Conservation (phyloP, 164 flowering plant genomes). For the Amborella trichopoda region DNA sequence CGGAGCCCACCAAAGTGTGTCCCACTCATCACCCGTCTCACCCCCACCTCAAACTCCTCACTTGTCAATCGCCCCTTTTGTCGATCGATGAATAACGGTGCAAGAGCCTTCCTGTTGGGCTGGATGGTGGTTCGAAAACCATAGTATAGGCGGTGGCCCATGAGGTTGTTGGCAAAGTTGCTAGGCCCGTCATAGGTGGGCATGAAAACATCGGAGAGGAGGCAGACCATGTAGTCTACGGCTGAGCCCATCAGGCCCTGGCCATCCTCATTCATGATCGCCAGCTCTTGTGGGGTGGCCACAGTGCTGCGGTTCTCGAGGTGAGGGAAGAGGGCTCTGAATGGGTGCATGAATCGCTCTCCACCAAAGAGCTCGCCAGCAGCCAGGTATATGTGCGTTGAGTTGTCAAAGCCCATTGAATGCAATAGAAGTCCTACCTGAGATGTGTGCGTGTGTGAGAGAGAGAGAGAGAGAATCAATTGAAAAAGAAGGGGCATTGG, state of each 20-base stretch:
- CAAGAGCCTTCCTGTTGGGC: slow-evolving; percentile 88
- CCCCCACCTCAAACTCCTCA: slow-evolving; percentile 73
- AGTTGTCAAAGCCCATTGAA: slow-evolving; percentile 85
- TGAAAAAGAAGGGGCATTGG: too few relatives aligned
- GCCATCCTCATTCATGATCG: slow-evolving; percentile 25
- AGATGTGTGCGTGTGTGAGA: too few relatives aligned
- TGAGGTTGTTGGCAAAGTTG: slow-evolving; percentile 92
- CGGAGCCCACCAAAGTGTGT: slow-evolving; percentile 88
- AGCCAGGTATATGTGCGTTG: slow-evolving; percentile 88
- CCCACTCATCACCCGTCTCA: slow-evolving; percentile 57
- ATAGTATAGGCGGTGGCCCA: slow-evolving; percentile 92
- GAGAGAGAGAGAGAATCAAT: too few relatives aligned
- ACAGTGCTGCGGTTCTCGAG: slow-evolving; percentile 82
- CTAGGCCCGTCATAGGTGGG: slow-evolving; percentile 99
- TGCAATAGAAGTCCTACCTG: slow-evolving; percentile 89
- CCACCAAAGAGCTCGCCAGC: slow-evolving; percentile 98
- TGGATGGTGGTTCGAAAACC: slow-evolving; percentile 82
- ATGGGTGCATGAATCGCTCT: slow-evolving; percentile 87
- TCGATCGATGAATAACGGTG: slow-evolving; percentile 65
- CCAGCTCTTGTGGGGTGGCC: slow-evolving; percentile 53
- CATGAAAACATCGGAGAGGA: slow-evolving; percentile 89
- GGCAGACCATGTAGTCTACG: slow-evolving; percentile 99
- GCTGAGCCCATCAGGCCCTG: slow-evolving; percentile 84
- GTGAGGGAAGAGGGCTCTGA: slow-evolving; percentile 67
- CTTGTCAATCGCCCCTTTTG: slow-evolving; percentile 41